phyloP scores from a whole-genome alignment of 768 basidiomycete genomes.

The Holtermannia corniformis region DNA sequence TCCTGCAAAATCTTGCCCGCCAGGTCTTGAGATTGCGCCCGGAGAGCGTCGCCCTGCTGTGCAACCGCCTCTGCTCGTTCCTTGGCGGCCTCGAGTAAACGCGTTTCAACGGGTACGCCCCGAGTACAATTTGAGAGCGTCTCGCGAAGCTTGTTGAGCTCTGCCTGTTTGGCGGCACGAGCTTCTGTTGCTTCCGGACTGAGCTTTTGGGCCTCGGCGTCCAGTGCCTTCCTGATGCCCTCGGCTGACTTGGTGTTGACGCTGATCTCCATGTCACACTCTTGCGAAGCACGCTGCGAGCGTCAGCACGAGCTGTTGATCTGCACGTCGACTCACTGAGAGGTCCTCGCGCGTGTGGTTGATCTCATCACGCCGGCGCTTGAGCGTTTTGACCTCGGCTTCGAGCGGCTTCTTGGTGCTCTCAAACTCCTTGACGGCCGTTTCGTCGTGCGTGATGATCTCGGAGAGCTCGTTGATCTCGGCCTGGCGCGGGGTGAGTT shows the following conservation, averaged over 20 bases:
- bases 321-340: not conserved
- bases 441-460: not conserved
- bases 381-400: not conserved
- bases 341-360: not conserved
- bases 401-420: not conserved
- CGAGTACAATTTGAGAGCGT: too few relatives aligned
- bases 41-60: too few relatives aligned
- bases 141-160: not conserved
- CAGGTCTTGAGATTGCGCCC: too few relatives aligned
- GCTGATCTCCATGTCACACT: not conserved
- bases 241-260: not conserved
- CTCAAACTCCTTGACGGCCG: not conserved
- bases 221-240: not conserved
- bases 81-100: too few relatives aligned
- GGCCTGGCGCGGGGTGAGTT: constrained; percentile 1
- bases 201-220: not conserved
- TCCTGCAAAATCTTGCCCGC: not conserved
- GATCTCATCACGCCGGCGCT: not conserved
- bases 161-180: not conserved
- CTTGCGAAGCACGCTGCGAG: too few relatives aligned
- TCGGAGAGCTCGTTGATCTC: constrained; percentile 2
- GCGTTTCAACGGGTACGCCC: too few relatives aligned
- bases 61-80: too few relatives aligned
- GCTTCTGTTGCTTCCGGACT: not conserved
- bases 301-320: not conserved